A percentile compares a stretch with the other conserved stretches of the same genome.
Evolutionary conservation across 768 basidiomycete species (phyloP).

Genomic region (Russula vinacea): DNA sequence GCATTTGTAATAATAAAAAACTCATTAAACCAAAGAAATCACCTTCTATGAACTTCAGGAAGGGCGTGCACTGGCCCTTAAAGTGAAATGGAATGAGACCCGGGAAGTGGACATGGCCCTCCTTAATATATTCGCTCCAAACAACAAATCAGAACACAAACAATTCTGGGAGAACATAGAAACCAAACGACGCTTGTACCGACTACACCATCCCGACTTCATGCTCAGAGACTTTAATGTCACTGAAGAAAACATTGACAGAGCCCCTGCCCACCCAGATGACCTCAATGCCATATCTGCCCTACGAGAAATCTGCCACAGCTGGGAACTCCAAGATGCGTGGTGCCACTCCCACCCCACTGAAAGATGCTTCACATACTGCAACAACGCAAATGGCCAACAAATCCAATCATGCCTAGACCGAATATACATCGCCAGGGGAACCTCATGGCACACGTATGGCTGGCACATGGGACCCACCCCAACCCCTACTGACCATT

Average conservation of each 20-base stretch:
- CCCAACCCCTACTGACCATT: neutral
- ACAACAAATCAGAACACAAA: no score
- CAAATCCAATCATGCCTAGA: neutral
- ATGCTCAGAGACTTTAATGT: slow-evolving; percentile 13
- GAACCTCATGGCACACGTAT: neutral
- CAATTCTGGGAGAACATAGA: no score
- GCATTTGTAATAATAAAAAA: no score
- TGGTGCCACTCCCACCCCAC: neutral
- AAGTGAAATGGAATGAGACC: no score
- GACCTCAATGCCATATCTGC: fast-evolving
- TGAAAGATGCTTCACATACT: neutral
- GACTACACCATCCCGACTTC: neutral
- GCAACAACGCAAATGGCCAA: no score
- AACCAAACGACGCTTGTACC: no score
- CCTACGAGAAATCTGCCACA: neutral
- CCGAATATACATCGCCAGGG: neutral
- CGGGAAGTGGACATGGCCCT: no score
- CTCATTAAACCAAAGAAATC: no score
- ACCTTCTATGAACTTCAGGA: no score
- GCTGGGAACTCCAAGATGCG: neutral
- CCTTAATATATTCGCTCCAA: no score
- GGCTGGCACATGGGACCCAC: neutral
- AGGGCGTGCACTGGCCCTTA: no score
- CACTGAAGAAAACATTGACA: neutral
- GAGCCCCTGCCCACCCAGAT: neutral